phyloP scores from a whole-genome alignment of 805 yeast genomes.

The Komagataella phaffii region DNA sequence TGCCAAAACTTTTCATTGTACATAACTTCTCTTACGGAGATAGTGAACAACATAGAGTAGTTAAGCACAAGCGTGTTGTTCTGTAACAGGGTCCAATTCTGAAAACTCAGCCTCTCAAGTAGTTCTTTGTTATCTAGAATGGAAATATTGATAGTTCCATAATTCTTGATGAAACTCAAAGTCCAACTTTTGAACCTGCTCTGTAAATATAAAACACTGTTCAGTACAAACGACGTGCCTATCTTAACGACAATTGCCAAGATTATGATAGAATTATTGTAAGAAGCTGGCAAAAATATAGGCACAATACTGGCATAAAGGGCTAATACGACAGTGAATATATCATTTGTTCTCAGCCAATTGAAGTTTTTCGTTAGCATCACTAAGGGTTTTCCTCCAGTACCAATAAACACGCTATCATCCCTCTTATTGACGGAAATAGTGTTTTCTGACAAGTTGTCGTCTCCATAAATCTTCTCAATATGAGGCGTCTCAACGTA shows the following conservation, averaged over 20 bases:
- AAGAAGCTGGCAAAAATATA: constrained; percentile 17
- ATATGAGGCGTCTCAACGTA: constrained; percentile 79
- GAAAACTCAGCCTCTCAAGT: constrained; percentile 28
- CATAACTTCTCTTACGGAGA: constrained; percentile 6
- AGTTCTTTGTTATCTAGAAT: constrained; percentile 2
- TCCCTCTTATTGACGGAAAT: constrained; percentile 20
- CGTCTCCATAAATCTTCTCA: constrained; percentile 47
- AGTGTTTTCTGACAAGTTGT: constrained; percentile 1
- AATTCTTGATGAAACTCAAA: constrained; percentile 47
- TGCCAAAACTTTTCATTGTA: constrained; percentile 6
- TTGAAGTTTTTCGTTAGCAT: constrained; percentile 47
- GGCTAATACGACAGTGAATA: constrained; percentile 29
- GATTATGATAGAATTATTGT: constrained; percentile 18
- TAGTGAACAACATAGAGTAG: constrained; percentile 5
- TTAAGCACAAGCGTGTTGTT: constrained; percentile 6
- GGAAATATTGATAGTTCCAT: constrained; percentile 40
- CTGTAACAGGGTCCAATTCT: constrained; percentile 63
- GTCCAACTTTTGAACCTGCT: constrained; percentile 52
- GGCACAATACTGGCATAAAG: constrained; percentile 31
- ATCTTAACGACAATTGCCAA: constrained; percentile 27
- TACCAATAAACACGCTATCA: constrained; percentile 6
- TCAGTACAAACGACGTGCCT: constrained; percentile 37
- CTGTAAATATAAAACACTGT: constrained; percentile 41
- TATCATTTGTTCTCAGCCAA: constrained; percentile 50
- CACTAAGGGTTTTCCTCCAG: constrained; percentile 27